Conservation (phyloP, 2,329 filamentous ascomycete species). For the Cladobotryum protrusum region DNA sequence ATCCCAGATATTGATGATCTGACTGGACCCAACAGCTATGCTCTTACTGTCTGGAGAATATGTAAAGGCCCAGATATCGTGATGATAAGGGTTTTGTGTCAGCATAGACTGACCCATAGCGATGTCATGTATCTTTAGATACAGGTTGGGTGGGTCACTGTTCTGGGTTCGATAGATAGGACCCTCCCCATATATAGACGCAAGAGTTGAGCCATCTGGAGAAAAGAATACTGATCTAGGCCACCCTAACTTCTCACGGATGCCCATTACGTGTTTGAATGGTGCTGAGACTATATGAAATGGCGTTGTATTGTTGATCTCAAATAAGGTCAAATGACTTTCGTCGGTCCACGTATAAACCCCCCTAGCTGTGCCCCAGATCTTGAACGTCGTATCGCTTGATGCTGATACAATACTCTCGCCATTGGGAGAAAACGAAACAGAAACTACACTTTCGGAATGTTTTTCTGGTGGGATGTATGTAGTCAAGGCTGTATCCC, state of each 20-base stretch:
- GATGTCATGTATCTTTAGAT: too few relatives aligned
- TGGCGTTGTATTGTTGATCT: not conserved
- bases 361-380: not conserved
- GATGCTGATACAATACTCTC: not conserved
- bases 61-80: not conserved
- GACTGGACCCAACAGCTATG: not conserved
- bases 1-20: not conserved
- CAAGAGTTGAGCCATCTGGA: not conserved
- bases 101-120: not conserved
- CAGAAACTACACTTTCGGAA: not conserved
- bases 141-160: too few relatives aligned
- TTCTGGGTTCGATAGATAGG: too few relatives aligned
- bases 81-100: not conserved
- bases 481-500: not conserved
- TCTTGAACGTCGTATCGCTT: not conserved
- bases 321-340: not conserved
- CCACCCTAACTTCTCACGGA: not conserved
- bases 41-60: not conserved
- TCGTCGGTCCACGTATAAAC: not conserved
- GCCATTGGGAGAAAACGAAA: not conserved
- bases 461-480: not conserved
- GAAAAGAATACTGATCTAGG: slow-evolving; percentile 1
- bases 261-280: not conserved
- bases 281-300: not conserved
- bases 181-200: not conserved